A percentile compares a stretch with the other conserved stretches of the same genome.
phyloP scores from a whole-genome alignment of 2,329 filamentous ascomycete species.

The Beauveria sp. region DNA sequence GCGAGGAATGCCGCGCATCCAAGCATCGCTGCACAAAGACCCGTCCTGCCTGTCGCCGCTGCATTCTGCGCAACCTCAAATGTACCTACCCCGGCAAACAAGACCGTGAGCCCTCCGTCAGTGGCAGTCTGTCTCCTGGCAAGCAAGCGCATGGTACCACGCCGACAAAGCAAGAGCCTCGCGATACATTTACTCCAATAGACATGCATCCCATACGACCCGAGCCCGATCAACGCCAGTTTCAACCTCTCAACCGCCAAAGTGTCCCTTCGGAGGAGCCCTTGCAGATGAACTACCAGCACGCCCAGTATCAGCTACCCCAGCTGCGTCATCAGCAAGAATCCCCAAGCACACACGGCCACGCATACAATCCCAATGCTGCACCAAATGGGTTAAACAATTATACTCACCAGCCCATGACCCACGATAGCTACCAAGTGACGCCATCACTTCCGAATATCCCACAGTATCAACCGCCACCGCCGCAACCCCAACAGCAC shows the following conservation, averaged over 20 bases:
- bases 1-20: constrained; percentile 19
- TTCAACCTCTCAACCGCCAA: constrained; percentile 9
- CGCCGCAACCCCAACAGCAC: neutral
- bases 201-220: constrained; percentile 4
- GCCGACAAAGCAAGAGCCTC: constrained; percentile 4
- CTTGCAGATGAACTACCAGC: neutral
- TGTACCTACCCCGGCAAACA: constrained; percentile 16
- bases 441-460: neutral
- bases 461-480: constrained; percentile 3
- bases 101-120: constrained; percentile 10
- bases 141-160: neutral
- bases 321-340: constrained; percentile 7
- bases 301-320: neutral
- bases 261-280: neutral
- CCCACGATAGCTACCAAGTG: neutral
- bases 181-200: neutral
- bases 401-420: neutral
- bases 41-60: constrained; percentile 20
- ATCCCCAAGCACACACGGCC: neutral
- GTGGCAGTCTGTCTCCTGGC: constrained; percentile 3
- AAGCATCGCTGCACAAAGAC: constrained; percentile 21
- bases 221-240: constrained; percentile 7
- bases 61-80: constrained; percentile 15
- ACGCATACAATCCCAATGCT: neutral
- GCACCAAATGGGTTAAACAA: neutral